These are phyloP conservation scores for Acacia concinna DNA, from an alignment of 331 rosid genomes.

Conservation along the genomic window DNA sequence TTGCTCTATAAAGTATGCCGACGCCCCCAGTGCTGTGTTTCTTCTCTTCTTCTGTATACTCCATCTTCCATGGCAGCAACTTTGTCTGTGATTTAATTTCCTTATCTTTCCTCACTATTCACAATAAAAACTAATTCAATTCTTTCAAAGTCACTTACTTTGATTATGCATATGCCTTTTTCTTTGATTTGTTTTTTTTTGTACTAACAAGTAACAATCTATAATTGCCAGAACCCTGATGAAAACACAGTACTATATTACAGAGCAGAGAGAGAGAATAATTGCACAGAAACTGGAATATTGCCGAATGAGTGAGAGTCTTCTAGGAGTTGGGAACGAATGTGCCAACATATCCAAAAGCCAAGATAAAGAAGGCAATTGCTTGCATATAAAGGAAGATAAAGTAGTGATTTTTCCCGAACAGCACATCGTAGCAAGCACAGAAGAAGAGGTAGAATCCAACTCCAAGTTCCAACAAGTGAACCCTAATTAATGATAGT, in stretches of 20 bases:
- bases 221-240: constrained; percentile 33
- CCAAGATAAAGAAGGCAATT: constrained; percentile 70
- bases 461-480: constrained; percentile 73
- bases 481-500: constrained; percentile 56
- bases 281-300: constrained; percentile 29
- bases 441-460: constrained; percentile 67
- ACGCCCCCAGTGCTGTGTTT: constrained; percentile 28
- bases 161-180: constrained; percentile 42
- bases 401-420: constrained; percentile 76
- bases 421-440: constrained; percentile 71
- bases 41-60: constrained; percentile 31
- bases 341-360: constrained; percentile 87
- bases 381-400: constrained; percentile 79
- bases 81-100: constrained; percentile 29
- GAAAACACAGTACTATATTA: constrained; percentile 35
- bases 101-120: constrained; percentile 51
- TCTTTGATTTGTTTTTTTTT: constrained; percentile 5
- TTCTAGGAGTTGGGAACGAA: constrained; percentile 59
- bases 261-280: constrained; percentile 34
- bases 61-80: constrained; percentile 39
- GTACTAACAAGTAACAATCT: constrained; percentile 50
- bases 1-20: constrained; percentile 18
- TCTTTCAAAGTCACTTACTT: constrained; percentile 42
- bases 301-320: constrained; percentile 25
- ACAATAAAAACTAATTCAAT: constrained; percentile 45